Evolutionary conservation across 2,329 filamentous ascomycete genomes (phyloP).

Genomic region (Calonectria ilicicola): DNA sequence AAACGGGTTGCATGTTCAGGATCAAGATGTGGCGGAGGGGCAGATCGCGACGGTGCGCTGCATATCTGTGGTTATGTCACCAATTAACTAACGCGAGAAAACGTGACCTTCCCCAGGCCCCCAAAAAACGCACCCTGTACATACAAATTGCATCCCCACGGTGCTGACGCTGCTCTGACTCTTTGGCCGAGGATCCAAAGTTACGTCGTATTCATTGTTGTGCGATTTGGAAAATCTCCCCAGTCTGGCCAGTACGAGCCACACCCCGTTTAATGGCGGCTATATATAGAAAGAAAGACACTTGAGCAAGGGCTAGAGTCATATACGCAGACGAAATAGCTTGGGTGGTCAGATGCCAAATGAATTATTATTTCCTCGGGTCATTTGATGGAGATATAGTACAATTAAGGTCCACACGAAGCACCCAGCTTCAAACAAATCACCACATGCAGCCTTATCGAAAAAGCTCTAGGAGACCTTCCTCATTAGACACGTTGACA

Average conservation of each 20-base stretch:
- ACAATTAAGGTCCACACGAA: slow-evolving; percentile 32
- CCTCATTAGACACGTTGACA: not conserved
- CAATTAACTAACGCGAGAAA: slow-evolving; percentile 47
- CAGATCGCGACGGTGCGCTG: slow-evolving; percentile 40
- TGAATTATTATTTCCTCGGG: slow-evolving; percentile 1
- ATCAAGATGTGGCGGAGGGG: slow-evolving; percentile 43
- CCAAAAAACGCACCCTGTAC: not conserved
- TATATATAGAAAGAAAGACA: not conserved
- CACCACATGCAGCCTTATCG: slow-evolving; percentile 8
- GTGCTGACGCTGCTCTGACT: not conserved
- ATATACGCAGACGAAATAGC: not conserved
- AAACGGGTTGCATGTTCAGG: not conserved
- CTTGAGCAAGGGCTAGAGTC: not conserved
- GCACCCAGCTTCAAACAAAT: slow-evolving; percentile 16
- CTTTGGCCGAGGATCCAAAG: not conserved
- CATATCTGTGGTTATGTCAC: slow-evolving; percentile 39
- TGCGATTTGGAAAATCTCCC: not conserved
- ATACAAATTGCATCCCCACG: not conserved
- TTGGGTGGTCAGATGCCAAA: slow-evolving; percentile 7
- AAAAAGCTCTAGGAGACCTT: slow-evolving; percentile 16
- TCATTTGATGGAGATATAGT: slow-evolving; percentile 26
- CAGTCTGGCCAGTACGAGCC: not conserved
- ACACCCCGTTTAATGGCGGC: not conserved
- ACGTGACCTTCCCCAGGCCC: slow-evolving; percentile 39
- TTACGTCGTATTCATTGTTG: not conserved